Percentiles rank a stretch among this genome's conserved stretches.
Conservation (phyloP, 805 yeast genomes). For the Cephaloascus albidus region DNA sequence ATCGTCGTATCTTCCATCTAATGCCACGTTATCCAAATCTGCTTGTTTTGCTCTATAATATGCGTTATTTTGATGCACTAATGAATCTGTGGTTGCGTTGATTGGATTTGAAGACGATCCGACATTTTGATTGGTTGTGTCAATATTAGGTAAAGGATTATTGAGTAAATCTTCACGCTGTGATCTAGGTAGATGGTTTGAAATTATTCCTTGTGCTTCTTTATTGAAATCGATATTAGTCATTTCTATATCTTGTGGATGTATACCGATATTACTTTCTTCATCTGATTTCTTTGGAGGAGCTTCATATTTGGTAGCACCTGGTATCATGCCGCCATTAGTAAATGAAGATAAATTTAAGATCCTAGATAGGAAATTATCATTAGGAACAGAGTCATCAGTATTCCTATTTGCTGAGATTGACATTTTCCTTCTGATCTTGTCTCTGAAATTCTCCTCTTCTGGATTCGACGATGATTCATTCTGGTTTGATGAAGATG, state of each 20-base stretch:
- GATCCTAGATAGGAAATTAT: not conserved
- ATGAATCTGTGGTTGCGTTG: not conserved
- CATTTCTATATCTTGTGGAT: conserved; percentile 22
- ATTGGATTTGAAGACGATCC: not conserved
- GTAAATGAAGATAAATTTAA: conserved; percentile 6
- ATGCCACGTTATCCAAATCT: not conserved
- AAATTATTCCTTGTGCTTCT: conserved; percentile 29
- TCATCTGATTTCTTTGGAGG: not conserved
- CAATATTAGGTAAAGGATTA: not conserved
- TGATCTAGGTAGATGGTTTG: conserved; percentile 21
- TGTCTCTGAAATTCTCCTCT: not conserved
- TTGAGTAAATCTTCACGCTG: not conserved
- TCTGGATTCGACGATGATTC: not conserved
- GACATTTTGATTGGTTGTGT: not conserved
- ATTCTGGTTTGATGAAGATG: not conserved
- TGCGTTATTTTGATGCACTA: not conserved
- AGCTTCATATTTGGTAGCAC: conserved; percentile 12
- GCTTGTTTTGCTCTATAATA: not conserved
- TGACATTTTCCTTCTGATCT: not conserved
- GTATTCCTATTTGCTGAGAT: not conserved
- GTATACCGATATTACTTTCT: not conserved
- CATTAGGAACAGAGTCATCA: not conserved
- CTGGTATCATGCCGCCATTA: conserved; percentile 23
- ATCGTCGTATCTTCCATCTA: conserved; percentile 13
- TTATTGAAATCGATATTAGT: conserved; percentile 20